A percentile compares a stretch with the other conserved stretches of the same genome.
phyloP scores from a whole-genome alignment of 176 grass and related monocot genomes.

The Dendrocalamus sinicus region DNA sequence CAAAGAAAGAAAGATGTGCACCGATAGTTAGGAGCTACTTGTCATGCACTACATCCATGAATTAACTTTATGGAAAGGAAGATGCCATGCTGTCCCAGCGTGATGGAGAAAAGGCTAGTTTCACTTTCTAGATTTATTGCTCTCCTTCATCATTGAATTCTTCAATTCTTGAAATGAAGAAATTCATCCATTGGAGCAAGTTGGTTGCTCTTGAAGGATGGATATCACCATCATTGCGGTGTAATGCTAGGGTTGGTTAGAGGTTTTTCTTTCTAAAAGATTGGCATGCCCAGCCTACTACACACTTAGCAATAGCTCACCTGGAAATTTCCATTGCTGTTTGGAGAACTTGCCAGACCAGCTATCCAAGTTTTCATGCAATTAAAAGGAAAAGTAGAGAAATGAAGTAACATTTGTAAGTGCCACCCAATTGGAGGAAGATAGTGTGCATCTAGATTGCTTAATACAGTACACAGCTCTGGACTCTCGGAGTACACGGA shows the following conservation, averaged over 20 bases:
- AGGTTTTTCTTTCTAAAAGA: slow-evolving; percentile 44
- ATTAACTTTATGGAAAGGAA: slow-evolving; percentile 47
- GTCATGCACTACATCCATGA: slow-evolving; percentile 41
- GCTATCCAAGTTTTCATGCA: slow-evolving; percentile 33
- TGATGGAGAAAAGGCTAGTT: slow-evolving; percentile 34
- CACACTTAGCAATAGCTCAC: slow-evolving; percentile 8
- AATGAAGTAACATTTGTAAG: slow-evolving; percentile 23
- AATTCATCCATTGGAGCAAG: slow-evolving; percentile 45
- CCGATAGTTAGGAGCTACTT: slow-evolving; percentile 52
- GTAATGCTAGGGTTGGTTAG: slow-evolving; percentile 40
- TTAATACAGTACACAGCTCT: slow-evolving; percentile 20
- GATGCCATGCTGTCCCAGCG: slow-evolving; percentile 31
- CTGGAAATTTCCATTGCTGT: slow-evolving; percentile 37
- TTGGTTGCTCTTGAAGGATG: slow-evolving; percentile 29
- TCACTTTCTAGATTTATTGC: slow-evolving; percentile 57
- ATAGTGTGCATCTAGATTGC: slow-evolving; percentile 37
- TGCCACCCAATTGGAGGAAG: slow-evolving; percentile 28
- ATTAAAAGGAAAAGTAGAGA: slow-evolving; percentile 10
- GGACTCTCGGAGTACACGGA: not conserved
- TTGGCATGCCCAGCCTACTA: slow-evolving; percentile 30
- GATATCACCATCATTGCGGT: slow-evolving; percentile 26
- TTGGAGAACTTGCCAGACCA: slow-evolving; percentile 21
- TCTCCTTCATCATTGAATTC: slow-evolving; percentile 25
- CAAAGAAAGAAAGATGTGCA: slow-evolving; percentile 26
- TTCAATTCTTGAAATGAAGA: slow-evolving; percentile 47